Evolutionary conservation across 805 yeast species (phyloP).

Genomic region (Saccharomycopsis selenospora): DNA sequence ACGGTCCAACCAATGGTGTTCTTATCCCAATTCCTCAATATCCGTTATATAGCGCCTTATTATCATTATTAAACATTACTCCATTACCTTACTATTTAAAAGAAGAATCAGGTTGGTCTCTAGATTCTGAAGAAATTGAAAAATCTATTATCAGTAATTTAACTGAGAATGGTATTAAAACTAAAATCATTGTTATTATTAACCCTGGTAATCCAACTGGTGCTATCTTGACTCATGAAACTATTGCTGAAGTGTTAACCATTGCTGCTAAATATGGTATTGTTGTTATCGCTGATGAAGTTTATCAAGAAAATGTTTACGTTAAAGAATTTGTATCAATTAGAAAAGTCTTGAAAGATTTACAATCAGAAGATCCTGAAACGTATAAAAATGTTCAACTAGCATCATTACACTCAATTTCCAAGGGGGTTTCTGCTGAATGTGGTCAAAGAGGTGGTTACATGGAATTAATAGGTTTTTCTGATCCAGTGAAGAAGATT

Average conservation of each 20-base stretch:
- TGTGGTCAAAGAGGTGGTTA: conserved; percentile 99
- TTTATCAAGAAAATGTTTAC: conserved; percentile 89
- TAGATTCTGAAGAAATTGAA: conserved; percentile 61
- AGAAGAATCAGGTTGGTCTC: conserved; percentile 79
- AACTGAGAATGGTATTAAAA: conserved; percentile 43
- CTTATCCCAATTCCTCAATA: conserved; percentile 97
- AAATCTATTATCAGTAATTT: conserved; percentile 28
- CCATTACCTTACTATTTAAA: conserved; percentile 83
- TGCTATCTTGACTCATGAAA: conserved; percentile 56
- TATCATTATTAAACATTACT: conserved; percentile 74
- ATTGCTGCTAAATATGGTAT: conserved; percentile 82
- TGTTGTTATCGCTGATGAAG: conserved; percentile 94
- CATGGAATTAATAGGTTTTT: conserved; percentile 86
- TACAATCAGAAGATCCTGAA: conserved; percentile 45
- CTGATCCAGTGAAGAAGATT: conserved; percentile 57
- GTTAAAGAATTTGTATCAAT: conserved; percentile 76
- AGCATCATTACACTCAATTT: conserved; percentile 93
- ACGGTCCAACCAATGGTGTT: conserved; percentile 65
- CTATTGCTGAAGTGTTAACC: conserved; percentile 63
- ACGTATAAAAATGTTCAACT: conserved; percentile 68
- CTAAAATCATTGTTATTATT: conserved; percentile 82
- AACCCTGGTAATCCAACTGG: conserved; percentile 99
- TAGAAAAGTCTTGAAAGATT: conserved; percentile 65
- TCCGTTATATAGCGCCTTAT: conserved; percentile 93
- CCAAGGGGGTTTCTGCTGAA: conserved; percentile 96